Base-by-base conservation (phyloP, 345 rosid genomes). In the Anastatica hierochuntica region DNA sequence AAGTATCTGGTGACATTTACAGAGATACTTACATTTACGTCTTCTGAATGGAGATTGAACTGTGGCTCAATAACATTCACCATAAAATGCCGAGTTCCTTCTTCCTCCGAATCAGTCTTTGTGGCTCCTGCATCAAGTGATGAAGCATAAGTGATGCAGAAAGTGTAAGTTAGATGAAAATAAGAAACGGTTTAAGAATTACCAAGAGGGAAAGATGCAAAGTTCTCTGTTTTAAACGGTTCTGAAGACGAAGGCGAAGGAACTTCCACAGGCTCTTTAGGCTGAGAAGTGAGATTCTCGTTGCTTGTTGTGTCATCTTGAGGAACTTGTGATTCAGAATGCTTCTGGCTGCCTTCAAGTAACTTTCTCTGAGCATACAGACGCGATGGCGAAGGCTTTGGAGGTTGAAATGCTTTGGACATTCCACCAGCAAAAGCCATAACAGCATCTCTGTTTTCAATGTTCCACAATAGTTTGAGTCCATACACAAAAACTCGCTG, bases 11-110 rank as follows among this genome's bases (percentile, higher is more conserved):
- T n/a, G n/a, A n/a, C n/a, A n/a, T n/a, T n/a, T n/a, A n/a, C n/a
- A n/a, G n/a, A n/a, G n/a, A 26, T 62, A 74, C 96, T 78, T 74
- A 92, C 98, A 81, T 85, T 88, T 44, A 90, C 90, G 14, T 92
- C 98, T 74, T 85, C 96, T 2, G 98, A 88, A 39, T 92, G 98
- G 64, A 92, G 98, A 79, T 92, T 92, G 72, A 92, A 92, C 64
- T 92, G 98, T 29, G 98, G 98, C 80, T 81, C 94, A 55, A 83
- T 74, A 67, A 92, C 94, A 59, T 92, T 88, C 64, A 92, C 98
- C 98, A 88, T 88, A 63, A 83, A 88, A 70, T 81, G 85, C 40
- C 79, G 78, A 62, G 84, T 84, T 42, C 95, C 96, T 23, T 78
- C 98, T 71, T 80, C 83, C 66, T 80, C 88, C 21, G 74, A 42